phyloP scores from a whole-genome alignment of 129 eudicot species.

The Silybum marianum region DNA sequence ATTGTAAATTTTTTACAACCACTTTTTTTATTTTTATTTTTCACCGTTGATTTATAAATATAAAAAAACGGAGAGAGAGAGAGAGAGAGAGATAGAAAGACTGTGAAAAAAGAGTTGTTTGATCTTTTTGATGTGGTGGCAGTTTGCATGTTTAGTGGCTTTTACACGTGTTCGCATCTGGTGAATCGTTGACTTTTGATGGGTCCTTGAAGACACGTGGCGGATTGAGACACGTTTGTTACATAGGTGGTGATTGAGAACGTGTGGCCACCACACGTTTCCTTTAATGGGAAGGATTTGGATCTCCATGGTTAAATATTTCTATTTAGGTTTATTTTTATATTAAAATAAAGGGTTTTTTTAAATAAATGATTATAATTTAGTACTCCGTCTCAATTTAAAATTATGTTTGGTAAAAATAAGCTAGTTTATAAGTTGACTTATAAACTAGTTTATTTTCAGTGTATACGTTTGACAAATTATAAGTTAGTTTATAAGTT shows the following conservation, averaged over 20 bases:
- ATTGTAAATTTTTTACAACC: conserved; percentile 7
- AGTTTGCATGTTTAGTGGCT: conserved; percentile 29
- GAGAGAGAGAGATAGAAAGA: not conserved
- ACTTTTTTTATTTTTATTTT: not conserved
- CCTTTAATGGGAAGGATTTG: not conserved
- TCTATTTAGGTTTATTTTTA: not conserved
- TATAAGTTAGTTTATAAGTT: no score
- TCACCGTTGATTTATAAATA: not conserved
- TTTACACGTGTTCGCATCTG: conserved; percentile 32
- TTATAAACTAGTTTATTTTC: no score
- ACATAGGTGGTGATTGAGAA: not conserved
- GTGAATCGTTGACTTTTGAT: not conserved
- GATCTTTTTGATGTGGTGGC: conserved; percentile 33
- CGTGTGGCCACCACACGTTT: conserved; percentile 36
- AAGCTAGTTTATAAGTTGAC: no score
- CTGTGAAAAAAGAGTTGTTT: not conserved
- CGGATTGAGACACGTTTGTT: not conserved
- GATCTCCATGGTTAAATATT: not conserved
- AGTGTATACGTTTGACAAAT: no score
- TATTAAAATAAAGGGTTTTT: not conserved
- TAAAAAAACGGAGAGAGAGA: no score
- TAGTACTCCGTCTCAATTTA: no score
- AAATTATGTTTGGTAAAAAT: no score
- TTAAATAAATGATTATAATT: no score
- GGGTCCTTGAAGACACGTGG: no score